Base-by-base conservation (phyloP, 805 yeast genomes). In the Jamesozyma piceae region DNA sequence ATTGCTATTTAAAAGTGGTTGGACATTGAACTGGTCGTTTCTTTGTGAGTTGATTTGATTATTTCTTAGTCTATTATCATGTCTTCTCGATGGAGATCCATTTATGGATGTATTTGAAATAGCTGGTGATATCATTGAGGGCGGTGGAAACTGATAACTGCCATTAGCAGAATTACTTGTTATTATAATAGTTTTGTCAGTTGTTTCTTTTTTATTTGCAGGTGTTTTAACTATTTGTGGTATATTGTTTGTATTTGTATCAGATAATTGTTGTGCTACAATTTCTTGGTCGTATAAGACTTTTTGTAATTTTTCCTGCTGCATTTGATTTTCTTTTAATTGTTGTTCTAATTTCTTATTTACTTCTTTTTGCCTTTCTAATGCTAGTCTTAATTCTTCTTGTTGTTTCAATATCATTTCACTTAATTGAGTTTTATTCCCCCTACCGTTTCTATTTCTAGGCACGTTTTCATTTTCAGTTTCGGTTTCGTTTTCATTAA, bases 71-170 rank as follows among this genome's bases (percentile, higher is more conserved):
- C 39, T 38, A 19, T 24, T 26, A 11, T 11, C 28, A 11, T 24
- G 21, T 18, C 46, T 35, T 33, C 43, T 49, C 1, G 42, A 30
- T 9, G 52, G 52, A 1, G 62, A 57, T 5, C 62, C 63, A 39
- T 51, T 55, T 29, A 57, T 42, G 2, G 62, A 54, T 0, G 54
- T 49, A 33, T 45, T 51, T n/a, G 61, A 47, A 4, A 45, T 41
- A 2, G 60, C 50, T 10, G 50, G 53, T 8, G 52, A 52, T 9
- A 32, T 28, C 49, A 43, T 43, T 11, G 45, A 24, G 22, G 61
- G 61, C 8, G 64, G 62, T n/a, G 66, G 66, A 38, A 62, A 62
- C 40, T 58, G 56, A 43, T 59, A 62, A n/a, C 48, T 52, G 11
- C 64, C 66, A 30, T 44, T 47, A 13, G 51, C 49, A n/a, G 59